phyloP scores from a whole-genome alignment of 345 rosid species.

The Citropsis articulata region DNA sequence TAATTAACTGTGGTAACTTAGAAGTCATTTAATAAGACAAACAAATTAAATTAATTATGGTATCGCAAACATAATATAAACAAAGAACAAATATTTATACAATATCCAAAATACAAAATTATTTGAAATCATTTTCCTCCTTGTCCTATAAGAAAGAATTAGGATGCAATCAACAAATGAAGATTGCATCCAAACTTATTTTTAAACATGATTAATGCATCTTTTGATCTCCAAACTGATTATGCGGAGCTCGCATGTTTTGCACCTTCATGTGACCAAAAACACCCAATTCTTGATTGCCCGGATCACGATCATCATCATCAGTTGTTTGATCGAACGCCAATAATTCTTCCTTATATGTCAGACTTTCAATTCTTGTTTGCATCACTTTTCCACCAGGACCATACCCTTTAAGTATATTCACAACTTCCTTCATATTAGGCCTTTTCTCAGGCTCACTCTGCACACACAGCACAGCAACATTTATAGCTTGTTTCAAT shows the following conservation, averaged over 20 bases:
- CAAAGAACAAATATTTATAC: background rate
- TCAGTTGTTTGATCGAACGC: constrained; percentile 43
- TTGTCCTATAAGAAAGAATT: background rate
- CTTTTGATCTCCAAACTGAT: constrained; percentile 20
- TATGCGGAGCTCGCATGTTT: constrained; percentile 37
- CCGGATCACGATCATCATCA: constrained; percentile 16
- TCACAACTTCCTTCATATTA: constrained; percentile 71
- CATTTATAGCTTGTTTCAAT: constrained; percentile 48
- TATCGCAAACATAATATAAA: background rate
- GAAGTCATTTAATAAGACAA: background rate
- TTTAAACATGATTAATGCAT: background rate
- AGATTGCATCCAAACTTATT: background rate
- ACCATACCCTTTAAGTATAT: constrained; percentile 56
- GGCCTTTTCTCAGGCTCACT: constrained; percentile 68
- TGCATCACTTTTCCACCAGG: constrained; percentile 32
- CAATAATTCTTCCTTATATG: constrained; percentile 50
- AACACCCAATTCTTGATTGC: constrained; percentile 31
- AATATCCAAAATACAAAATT: too few relatives aligned
- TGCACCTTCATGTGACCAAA: constrained; percentile 50
- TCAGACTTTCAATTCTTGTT: constrained; percentile 41
- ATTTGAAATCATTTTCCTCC: background rate
- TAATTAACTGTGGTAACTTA: too few relatives aligned
- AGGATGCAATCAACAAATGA: background rate
- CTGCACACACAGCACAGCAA: constrained; percentile 71
- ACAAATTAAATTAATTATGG: background rate